Conservation (phyloP, 441 rosid species). For the Melastoma candidum region DNA sequence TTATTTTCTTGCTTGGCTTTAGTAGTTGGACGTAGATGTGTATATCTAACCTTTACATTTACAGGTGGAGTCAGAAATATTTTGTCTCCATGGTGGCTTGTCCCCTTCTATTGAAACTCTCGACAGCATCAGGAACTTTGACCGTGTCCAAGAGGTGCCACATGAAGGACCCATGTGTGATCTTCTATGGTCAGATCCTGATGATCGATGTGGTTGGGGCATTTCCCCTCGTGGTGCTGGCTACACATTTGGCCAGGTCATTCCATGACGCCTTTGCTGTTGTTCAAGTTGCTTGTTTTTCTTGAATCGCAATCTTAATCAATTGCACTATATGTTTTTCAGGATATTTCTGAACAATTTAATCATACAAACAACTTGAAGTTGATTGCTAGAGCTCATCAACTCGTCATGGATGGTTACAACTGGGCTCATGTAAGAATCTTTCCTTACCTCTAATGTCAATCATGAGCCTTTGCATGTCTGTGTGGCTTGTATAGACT, state of each 20-base stretch:
- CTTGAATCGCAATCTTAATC: no score
- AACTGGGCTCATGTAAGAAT: slow-evolving; percentile 11
- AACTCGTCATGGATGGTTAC: slow-evolving; percentile 20
- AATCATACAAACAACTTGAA: slow-evolving; percentile 13
- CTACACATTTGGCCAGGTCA: no score
- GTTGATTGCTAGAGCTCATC: slow-evolving; percentile 17
- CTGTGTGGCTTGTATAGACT: no score
- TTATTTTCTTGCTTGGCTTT: not conserved
- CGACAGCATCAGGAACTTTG: slow-evolving; percentile 7
- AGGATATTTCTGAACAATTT: slow-evolving; percentile 14
- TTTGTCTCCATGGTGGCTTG: slow-evolving; percentile 10
- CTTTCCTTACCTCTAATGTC: no score
- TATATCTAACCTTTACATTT: no score
- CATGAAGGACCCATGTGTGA: slow-evolving; percentile 12
- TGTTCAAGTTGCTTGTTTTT: no score
- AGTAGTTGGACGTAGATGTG: not conserved
- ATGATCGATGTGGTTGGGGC: slow-evolving; percentile 12
- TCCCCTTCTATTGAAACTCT: slow-evolving; percentile 8
- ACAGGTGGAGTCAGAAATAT: slow-evolving; percentile 4
- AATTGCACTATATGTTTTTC: not conserved
- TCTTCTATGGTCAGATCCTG: slow-evolving; percentile 9
- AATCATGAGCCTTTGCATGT: no score
- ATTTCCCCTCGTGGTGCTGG: slow-evolving; percentile 5
- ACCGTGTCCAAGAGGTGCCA: slow-evolving; percentile 7
- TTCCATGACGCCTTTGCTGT: no score